Percentiles rank a stretch among this genome's conserved stretches.
These are phyloP conservation scores for Drosera capensis DNA, from an alignment of 148 eudicot genomes.

Conservation along the genomic window DNA sequence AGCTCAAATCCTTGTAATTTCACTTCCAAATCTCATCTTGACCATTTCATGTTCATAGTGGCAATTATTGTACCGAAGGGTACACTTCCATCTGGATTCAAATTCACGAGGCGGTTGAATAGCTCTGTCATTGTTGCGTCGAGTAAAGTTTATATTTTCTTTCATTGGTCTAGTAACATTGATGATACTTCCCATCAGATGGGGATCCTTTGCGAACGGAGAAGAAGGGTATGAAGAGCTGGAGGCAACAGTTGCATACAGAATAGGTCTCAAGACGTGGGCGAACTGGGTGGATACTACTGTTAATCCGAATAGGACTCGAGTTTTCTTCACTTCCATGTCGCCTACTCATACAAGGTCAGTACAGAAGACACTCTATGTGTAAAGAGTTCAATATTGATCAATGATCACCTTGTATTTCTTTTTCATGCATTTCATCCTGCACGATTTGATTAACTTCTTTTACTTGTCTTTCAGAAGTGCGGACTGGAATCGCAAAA, in stretches of 20 bases:
- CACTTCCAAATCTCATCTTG: neutral
- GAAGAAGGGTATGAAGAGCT: constrained; percentile 73
- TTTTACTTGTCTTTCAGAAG: constrained; percentile 17
- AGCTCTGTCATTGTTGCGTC: too few relatives aligned
- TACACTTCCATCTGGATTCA: too few relatives aligned
- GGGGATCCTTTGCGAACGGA: constrained; percentile 92
- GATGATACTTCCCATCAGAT: too few relatives aligned
- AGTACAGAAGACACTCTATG: neutral
- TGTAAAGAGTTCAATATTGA: neutral
- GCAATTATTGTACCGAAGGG: too few relatives aligned
- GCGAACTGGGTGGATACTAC: constrained; percentile 96
- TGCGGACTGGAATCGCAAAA: constrained; percentile 46
- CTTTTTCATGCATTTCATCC: neutral
- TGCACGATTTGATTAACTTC: neutral
- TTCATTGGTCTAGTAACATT: too few relatives aligned
- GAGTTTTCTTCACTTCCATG: constrained; percentile 87
- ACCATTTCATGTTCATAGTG: too few relatives aligned
- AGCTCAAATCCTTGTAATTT: constrained; percentile 55
- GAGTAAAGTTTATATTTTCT: too few relatives aligned
- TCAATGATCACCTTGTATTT: neutral
- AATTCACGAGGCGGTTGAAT: too few relatives aligned
- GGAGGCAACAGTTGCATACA: constrained; percentile 56
- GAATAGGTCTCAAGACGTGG: constrained; percentile 76
- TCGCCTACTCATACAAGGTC: constrained; percentile 92
- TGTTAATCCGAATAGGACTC: constrained; percentile 44